Evolutionary conservation across 2,329 filamentous ascomycete species (phyloP).

Genomic region (Hymenoscyphus scutula): DNA sequence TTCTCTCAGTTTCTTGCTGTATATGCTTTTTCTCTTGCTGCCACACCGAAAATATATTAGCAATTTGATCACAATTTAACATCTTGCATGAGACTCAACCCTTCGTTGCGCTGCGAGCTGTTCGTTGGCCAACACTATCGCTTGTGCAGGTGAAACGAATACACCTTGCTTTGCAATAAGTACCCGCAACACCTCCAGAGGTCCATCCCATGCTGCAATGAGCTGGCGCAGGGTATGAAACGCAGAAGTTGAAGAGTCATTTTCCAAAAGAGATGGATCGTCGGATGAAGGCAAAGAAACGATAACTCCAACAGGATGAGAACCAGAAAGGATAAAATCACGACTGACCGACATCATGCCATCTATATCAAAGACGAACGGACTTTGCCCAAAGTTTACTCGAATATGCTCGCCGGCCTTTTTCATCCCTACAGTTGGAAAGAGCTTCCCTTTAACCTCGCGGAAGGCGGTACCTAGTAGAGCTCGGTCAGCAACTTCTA

Average conservation of each 20-base stretch:
- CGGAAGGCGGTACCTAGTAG: constrained; percentile 69
- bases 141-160: background rate
- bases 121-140: background rate
- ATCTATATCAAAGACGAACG: constrained; percentile 91
- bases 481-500: constrained; percentile 1
- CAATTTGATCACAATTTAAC: constrained; percentile 2
- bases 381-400: constrained; percentile 67
- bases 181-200: background rate
- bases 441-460: constrained; percentile 64
- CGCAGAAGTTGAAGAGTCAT: background rate
- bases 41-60: constrained; percentile 8
- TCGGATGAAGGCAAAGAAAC: background rate
- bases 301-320: background rate
- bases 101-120: background rate
- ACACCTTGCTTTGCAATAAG: background rate
- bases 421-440: constrained; percentile 64
- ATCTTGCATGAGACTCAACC: background rate
- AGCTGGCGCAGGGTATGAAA: background rate
- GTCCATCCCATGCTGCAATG: background rate
- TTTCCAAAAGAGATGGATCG: background rate
- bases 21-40: constrained; percentile 34
- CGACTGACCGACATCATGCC: constrained; percentile 69
- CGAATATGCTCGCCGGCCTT: constrained; percentile 59
- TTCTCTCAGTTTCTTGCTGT: constrained; percentile 50
- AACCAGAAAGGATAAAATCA: constrained; percentile 13